Percentiles rank a stretch among this genome's conserved stretches.
Conservation (phyloP, 208 protist species). For the Endotrypanum monterogeii region DNA sequence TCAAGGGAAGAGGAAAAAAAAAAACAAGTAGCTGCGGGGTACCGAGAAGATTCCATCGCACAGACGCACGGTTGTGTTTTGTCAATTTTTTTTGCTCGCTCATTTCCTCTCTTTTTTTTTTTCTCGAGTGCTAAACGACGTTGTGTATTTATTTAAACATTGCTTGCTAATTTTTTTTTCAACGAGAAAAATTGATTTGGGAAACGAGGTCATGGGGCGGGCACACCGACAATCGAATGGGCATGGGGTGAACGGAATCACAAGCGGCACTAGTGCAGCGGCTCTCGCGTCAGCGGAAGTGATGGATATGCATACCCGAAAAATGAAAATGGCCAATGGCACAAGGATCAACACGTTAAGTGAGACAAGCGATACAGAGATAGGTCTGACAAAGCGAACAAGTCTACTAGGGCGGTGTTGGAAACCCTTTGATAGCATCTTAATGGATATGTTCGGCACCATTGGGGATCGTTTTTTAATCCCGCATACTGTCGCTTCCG, state of each 20-base stretch:
- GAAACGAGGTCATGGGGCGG: background rate
- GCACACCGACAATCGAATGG: background rate
- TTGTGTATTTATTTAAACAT: background rate
- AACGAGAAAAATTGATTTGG: background rate
- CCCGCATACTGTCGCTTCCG: conserved; percentile 8
- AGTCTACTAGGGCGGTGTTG: background rate
- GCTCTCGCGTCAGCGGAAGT: background rate
- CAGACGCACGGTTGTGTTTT: background rate
- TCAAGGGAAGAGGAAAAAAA: background rate
- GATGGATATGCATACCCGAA: background rate
- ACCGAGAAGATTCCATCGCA: background rate
- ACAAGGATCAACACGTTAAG: background rate
- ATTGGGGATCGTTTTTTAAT: conserved; percentile 32
- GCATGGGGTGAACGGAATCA: background rate
- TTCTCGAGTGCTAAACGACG: background rate
- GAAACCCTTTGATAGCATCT: background rate
- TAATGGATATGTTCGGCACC: conserved; percentile 14
- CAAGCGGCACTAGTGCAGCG: background rate
- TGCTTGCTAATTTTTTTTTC: background rate
- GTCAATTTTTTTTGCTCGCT: background rate
- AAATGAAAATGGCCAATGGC: background rate
- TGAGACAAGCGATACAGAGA: background rate
- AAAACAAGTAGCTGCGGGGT: too few relatives aligned
- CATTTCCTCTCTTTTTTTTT: background rate
- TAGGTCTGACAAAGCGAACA: background rate